Conservation (phyloP, 305 asterid species). For the Solanum hybrid region DNA sequence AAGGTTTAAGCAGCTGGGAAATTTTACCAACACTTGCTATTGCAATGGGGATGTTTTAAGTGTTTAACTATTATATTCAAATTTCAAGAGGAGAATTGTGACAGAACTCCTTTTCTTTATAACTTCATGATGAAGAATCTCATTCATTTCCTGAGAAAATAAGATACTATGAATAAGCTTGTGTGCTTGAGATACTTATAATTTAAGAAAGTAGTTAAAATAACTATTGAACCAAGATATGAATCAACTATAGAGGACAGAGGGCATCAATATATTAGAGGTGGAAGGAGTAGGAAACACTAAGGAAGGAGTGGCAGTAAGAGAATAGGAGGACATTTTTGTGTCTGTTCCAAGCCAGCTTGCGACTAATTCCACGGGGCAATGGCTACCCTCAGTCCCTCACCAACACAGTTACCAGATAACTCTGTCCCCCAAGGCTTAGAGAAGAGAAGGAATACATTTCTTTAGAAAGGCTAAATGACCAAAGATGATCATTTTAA, state of each 20-base stretch:
- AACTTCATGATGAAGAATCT: not conserved
- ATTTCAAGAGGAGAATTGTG: not conserved
- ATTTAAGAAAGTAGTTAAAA: not conserved
- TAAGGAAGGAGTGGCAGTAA: not conserved
- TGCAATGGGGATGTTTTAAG: not conserved
- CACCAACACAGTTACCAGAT: not conserved
- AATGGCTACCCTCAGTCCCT: not conserved
- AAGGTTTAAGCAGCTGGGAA: not conserved
- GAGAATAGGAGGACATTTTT: not conserved
- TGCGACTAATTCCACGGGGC: not conserved
- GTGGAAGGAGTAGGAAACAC: not conserved
- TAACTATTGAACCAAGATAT: not conserved
- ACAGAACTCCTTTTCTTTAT: not conserved
- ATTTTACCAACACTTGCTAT: not conserved
- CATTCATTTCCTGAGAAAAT: not conserved
- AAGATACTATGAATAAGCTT: not conserved
- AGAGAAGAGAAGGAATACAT: not conserved
- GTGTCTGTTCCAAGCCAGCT: not conserved
- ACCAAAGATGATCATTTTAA: not conserved
- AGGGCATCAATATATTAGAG: not conserved
- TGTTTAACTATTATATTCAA: not conserved
- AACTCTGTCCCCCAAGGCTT: not conserved
- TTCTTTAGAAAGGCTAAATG: not conserved
- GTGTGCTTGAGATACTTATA: not conserved
- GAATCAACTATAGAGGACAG: not conserved